Percentiles rank a stretch among this genome's conserved stretches.
These are phyloP conservation scores for Diplosphaera chodatii DNA, from an alignment of 139 green algal genomes.

Conservation along the genomic window DNA sequence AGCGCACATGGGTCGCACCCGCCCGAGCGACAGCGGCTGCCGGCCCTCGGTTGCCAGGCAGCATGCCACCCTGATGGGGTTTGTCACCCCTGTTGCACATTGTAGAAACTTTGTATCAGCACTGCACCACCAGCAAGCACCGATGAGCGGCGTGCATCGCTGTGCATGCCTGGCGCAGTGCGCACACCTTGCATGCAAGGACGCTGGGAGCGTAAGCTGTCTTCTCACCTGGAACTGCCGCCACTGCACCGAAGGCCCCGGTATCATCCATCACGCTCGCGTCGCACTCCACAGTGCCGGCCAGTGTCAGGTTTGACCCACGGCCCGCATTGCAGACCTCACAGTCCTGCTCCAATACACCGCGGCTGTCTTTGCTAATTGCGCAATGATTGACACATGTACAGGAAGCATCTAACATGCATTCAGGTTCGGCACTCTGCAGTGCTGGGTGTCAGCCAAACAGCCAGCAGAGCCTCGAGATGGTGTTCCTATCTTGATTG, in stretches of 20 bases:
- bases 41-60: constrained; percentile 38
- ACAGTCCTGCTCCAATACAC: constrained; percentile 67
- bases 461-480: too few species aligned
- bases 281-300: constrained; percentile 75
- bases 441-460: too few species aligned
- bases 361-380: too few species aligned
- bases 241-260: constrained; percentile 63
- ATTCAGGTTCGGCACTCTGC: too few species aligned
- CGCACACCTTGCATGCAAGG: background rate
- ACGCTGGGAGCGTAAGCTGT: background rate
- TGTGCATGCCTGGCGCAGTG: background rate
- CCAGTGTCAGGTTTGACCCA: constrained; percentile 67
- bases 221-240: constrained; percentile 48
- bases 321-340: constrained; percentile 61
- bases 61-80: constrained; percentile 47
- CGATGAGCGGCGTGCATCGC: too few species aligned
- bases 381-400: too few species aligned
- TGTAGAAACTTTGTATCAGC: too few species aligned
- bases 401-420: too few species aligned
- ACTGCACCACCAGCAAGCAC: too few species aligned
- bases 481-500: too few species aligned
- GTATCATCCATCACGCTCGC: constrained; percentile 62
- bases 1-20: constrained; percentile 68
- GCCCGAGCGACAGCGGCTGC: constrained; percentile 51
- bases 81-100: constrained; percentile 40